Conservation (phyloP, 352 stramenopile genomes). For the Blastocystis sp. region DNA sequence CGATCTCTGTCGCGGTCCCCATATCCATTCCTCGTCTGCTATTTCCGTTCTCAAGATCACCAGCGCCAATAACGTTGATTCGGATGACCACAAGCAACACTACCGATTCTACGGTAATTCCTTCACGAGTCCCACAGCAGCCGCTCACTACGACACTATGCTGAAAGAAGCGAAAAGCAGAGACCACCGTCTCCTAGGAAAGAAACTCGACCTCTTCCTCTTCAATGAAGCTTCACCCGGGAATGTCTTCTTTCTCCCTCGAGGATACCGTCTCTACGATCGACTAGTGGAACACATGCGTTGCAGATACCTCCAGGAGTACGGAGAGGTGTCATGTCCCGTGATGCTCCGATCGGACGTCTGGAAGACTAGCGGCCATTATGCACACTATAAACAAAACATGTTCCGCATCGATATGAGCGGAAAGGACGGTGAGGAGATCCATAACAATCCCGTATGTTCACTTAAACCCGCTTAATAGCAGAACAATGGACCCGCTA, state of each 20-base stretch:
- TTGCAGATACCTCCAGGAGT: slow-evolving; percentile 72
- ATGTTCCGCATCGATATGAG: slow-evolving; percentile 95
- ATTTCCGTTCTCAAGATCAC: slow-evolving; percentile 85
- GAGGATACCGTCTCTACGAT: slow-evolving; percentile 92
- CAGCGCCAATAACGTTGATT: slow-evolving; percentile 83
- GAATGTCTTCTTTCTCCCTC: slow-evolving; percentile 89
- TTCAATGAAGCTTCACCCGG: slow-evolving; percentile 83
- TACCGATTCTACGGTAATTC: slow-evolving; percentile 85
- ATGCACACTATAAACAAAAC: slow-evolving; percentile 90
- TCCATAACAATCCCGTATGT: background rate
- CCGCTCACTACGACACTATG: slow-evolving; percentile 89
- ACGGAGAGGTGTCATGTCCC: slow-evolving; percentile 87
- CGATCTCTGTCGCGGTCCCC: slow-evolving; percentile 89
- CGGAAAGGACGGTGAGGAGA: slow-evolving; percentile 74
- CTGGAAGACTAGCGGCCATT: slow-evolving; percentile 87
- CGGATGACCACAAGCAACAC: slow-evolving; percentile 75
- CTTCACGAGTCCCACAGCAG: slow-evolving; percentile 87
- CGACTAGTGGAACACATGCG: slow-evolving; percentile 89
- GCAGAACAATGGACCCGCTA: too few species aligned
- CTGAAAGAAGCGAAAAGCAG: slow-evolving; percentile 83
- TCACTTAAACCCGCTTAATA: too few species aligned
- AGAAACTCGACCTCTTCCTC: slow-evolving; percentile 87
- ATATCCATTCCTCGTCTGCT: slow-evolving; percentile 84
- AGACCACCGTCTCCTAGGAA: slow-evolving; percentile 84
- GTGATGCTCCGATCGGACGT: slow-evolving; percentile 95